Base-by-base conservation (phyloP, 805 yeast species). In the Ogataea nakhonphanomensis region DNA sequence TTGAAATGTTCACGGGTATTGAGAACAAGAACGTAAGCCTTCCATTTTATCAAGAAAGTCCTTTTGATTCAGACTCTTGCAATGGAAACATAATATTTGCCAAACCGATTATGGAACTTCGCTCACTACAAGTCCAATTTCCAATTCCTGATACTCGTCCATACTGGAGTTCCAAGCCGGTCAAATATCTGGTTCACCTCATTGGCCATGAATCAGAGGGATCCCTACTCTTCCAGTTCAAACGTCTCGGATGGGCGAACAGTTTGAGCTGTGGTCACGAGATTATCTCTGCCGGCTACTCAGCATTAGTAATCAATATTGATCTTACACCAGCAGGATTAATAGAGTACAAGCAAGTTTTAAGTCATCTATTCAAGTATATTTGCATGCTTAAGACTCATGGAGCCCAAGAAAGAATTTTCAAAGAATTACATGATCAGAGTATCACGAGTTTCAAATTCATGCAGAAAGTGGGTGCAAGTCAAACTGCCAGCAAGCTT, bases 131-230 rank as follows among this genome's bases (percentile, higher is more conserved):
- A 47, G 44, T 93, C 10, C 61, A 76, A 2, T 93, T 93, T 62
- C 69, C 74, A 37, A 76, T 85, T 9, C 96, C 96, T 2, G 89
- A 85, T 55, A 81, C 81, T 49, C 74, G 76, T 37, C 74, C 73
- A 20, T 60, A 66, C 36, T 85, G 90, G 85, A 73, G 74, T 39
- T 71, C 74, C 17, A 78, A 78, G 50, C 95, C 97, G 0, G 71
- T 76, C 6, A 76, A 73, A 41, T 84, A 88, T 61, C 74, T 68
- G 49, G 77, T 90, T 14, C 97, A 93, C 60, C 68, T 93, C 38
- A 66, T 91, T 34, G 98, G 98, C 29, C 98, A 91, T 61, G 99
- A 91, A 65, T 85, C 93, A 34, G 72, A 81, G 35, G 98, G 98
- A 2, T 88, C 96, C 2, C 60, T 91, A 13, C 69, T 88, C 25